Conservation (phyloP, 176 grass and related monocot species). For the Microstegium vimineum region DNA sequence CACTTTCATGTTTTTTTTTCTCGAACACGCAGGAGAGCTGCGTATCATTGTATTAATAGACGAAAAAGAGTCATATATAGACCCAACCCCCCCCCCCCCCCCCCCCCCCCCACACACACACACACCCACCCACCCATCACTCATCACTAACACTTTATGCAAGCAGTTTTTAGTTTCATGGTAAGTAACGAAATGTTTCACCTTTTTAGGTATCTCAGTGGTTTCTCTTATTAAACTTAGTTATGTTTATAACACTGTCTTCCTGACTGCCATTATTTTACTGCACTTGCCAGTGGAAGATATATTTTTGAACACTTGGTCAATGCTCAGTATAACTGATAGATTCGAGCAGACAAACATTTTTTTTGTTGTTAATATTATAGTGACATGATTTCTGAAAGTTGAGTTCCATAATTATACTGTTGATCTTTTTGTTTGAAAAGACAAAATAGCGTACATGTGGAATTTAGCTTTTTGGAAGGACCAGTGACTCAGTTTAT, state of each 20-base stretch:
- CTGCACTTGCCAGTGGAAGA: background rate
- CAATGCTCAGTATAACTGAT: background rate
- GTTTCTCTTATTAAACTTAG: background rate
- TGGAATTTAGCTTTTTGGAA: background rate
- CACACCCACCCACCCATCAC: too few relatives aligned
- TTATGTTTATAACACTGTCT: background rate
- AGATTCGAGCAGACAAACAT: background rate
- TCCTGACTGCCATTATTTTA: background rate
- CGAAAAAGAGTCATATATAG: too few relatives aligned
- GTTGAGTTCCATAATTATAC: background rate
- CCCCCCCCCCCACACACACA: too few relatives aligned
- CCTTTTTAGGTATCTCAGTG: background rate
- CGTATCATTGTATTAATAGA: too few relatives aligned
- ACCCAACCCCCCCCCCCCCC: too few relatives aligned
- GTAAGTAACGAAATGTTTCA: background rate
- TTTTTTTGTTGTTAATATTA: background rate
- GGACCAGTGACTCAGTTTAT: background rate
- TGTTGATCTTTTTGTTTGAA: background rate
- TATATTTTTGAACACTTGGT: background rate
- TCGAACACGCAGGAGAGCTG: too few relatives aligned
- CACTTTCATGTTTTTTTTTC: background rate
- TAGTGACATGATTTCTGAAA: background rate
- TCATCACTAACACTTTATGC: too few relatives aligned
- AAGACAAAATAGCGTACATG: background rate
- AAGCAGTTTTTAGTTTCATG: background rate